These are phyloP conservation scores for Diaporthe helianthi DNA, from an alignment of 2,329 filamentous ascomycete species.

Conservation along the genomic window DNA sequence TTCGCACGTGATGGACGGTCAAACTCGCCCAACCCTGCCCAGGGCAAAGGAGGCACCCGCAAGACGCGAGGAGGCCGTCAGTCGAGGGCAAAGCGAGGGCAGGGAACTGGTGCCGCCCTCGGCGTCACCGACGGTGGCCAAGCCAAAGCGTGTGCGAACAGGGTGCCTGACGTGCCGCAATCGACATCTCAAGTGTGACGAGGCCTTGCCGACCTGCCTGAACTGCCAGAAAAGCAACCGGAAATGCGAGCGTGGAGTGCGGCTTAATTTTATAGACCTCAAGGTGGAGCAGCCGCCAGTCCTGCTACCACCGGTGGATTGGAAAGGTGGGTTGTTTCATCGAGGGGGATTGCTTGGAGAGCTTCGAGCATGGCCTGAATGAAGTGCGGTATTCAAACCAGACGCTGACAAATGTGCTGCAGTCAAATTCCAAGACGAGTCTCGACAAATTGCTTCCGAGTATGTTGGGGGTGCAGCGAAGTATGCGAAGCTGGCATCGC, in stretches of 20 bases:
- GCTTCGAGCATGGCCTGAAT: not conserved
- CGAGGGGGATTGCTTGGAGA: not conserved
- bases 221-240: slow-evolving; percentile 91
- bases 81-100: slow-evolving; percentile 10
- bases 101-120: not conserved
- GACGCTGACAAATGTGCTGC: slow-evolving; percentile 24
- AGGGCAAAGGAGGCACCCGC: not conserved
- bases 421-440: slow-evolving; percentile 88
- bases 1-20: not conserved
- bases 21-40: not conserved
- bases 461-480: slow-evolving; percentile 80
- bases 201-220: slow-evolving; percentile 67
- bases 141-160: slow-evolving; percentile 86
- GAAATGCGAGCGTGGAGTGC: slow-evolving; percentile 83
- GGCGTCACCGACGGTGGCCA: slow-evolving; percentile 44
- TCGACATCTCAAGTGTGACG: slow-evolving; percentile 90
- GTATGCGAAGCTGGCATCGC: slow-evolving; percentile 66
- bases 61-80: not conserved
- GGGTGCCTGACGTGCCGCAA: slow-evolving; percentile 91
- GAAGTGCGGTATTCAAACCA: not conserved
- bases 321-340: slow-evolving; percentile 60
- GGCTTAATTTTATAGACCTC: slow-evolving; percentile 90
- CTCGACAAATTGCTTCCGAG: slow-evolving; percentile 86
- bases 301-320: slow-evolving; percentile 67
- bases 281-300: slow-evolving; percentile 73